These are phyloP conservation scores for Candida morakotiae DNA, from an alignment of 805 yeast genomes.

Conservation along the genomic window DNA sequence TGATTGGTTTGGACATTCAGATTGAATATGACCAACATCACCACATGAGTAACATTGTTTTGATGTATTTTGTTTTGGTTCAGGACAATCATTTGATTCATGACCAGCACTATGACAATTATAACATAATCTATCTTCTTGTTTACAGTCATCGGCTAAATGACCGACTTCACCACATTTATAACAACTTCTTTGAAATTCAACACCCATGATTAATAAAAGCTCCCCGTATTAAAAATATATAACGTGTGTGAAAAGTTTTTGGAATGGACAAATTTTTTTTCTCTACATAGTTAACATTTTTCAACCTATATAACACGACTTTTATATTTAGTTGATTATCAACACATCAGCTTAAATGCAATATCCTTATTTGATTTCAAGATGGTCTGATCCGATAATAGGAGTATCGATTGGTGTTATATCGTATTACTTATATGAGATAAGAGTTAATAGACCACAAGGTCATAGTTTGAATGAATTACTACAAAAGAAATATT, in stretches of 20 bases:
- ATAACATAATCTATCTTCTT: constrained; percentile 84
- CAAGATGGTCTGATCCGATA: constrained; percentile 59
- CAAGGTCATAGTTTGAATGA: constrained; percentile 60
- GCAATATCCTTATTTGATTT: constrained; percentile 46
- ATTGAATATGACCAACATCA: constrained; percentile 81
- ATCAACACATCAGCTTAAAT: constrained; percentile 13
- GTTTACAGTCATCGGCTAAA: constrained; percentile 82
- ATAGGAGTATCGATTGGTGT: constrained; percentile 62
- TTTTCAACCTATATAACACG: too few relatives aligned
- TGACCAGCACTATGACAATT: constrained; percentile 90
- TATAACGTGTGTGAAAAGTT: too few relatives aligned
- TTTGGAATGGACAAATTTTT: background rate
- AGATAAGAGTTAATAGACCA: constrained; percentile 50
- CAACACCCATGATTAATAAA: constrained; percentile 30
- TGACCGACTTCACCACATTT: constrained; percentile 92
- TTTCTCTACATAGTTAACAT: background rate
- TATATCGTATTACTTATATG: constrained; percentile 61
- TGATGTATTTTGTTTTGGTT: constrained; percentile 77
- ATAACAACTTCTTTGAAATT: constrained; percentile 74
- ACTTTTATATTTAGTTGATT: background rate
- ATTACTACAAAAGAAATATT: constrained; percentile 33
- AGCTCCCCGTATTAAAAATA: background rate
- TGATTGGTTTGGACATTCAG: constrained; percentile 71
- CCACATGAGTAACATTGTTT: constrained; percentile 95
- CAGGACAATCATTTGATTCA: constrained; percentile 83